A percentile compares a stretch with the other conserved stretches of the same genome.
Conservation (phyloP, 73 alveolate species). For the Paramecium caudatum region DNA sequence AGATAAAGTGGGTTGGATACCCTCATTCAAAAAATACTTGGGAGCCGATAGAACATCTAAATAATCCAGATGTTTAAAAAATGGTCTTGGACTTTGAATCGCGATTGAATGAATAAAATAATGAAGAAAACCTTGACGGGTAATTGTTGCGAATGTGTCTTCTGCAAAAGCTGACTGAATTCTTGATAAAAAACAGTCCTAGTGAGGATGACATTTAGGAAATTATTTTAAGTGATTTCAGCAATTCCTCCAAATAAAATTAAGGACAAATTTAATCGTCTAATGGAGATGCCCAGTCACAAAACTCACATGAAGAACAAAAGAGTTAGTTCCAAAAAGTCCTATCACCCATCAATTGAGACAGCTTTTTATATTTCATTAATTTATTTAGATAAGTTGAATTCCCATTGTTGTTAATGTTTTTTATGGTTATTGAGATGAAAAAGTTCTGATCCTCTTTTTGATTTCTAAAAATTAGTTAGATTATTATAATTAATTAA, state of each 20-base stretch:
- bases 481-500: no score
- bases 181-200: neutral
- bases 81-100: conserved; percentile 2
- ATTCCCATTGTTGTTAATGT: no score
- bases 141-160: neutral
- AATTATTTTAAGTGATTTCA: conserved; percentile 46
- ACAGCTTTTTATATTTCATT: no score
- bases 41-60: conserved; percentile 64
- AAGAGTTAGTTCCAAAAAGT: neutral
- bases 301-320: neutral
- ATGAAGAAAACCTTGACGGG: neutral
- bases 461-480: no score
- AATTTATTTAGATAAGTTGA: no score
- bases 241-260: neutral
- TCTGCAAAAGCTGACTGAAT: neutral
- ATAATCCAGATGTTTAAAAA: neutral
- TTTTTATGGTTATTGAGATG: no score
- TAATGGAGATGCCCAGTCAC: neutral
- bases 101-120: neutral
- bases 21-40: conserved; percentile 34
- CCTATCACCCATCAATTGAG: neutral
- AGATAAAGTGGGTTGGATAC: conserved; percentile 39
- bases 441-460: no score
- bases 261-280: neutral
- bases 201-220: neutral